Evolutionary conservation across 495 filamentous ascomycete genomes (phyloP).

Genomic region (Acidomyces sp.): DNA sequence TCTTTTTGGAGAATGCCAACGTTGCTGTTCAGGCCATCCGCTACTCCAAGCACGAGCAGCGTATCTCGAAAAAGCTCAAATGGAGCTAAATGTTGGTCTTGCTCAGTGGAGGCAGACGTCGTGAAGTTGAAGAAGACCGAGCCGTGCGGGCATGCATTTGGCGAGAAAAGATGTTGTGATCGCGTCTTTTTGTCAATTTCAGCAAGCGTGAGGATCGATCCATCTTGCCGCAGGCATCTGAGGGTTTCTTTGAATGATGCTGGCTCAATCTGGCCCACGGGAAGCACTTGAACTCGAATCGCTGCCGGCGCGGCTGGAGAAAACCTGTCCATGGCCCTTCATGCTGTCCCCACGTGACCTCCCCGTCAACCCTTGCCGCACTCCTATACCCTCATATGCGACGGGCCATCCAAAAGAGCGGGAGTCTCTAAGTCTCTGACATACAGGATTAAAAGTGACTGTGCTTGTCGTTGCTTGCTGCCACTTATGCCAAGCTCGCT

Average conservation of each 20-base stretch:
- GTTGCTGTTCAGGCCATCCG: conserved; percentile 36
- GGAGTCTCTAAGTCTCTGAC: too few relatives aligned
- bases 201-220: conserved; percentile 71
- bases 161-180: conserved; percentile 92
- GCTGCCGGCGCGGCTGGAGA: conserved; percentile 81
- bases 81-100: conserved; percentile 49
- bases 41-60: conserved; percentile 63
- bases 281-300: conserved; percentile 69
- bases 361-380: too few relatives aligned
- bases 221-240: conserved; percentile 57
- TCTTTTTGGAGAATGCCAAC: conserved; percentile 1
- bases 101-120: conserved; percentile 52
- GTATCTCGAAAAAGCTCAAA: conserved; percentile 78
- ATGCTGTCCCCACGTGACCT: too few relatives aligned
- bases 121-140: conserved; percentile 82
- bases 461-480: too few relatives aligned
- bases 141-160: conserved; percentile 78
- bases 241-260: conserved; percentile 70
- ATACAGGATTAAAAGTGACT: too few relatives aligned
- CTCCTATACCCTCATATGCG: too few relatives aligned
- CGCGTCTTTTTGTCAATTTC: conserved; percentile 83
- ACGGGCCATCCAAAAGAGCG: too few relatives aligned
- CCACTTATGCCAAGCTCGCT: too few relatives aligned
- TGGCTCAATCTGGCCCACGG: conserved; percentile 70
- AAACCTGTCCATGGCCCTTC: conserved; percentile 51